Base-by-base conservation (phyloP, 345 rosid genomes). In the Laguncularia racemosa region DNA sequence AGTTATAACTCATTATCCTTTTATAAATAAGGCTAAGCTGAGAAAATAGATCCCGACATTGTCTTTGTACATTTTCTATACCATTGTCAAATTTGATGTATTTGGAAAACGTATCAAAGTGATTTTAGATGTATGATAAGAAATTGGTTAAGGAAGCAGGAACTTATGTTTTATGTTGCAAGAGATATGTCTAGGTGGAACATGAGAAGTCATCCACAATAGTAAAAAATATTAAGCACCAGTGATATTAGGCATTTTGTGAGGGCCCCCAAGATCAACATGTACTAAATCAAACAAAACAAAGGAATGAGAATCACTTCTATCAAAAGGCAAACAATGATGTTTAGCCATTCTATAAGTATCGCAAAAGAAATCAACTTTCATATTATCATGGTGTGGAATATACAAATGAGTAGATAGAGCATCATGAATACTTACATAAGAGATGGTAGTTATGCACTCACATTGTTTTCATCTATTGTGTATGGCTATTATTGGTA, bases 181-280 rank as follows among this genome's bases (percentile, higher is more conserved):
- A 19, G 19, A 18, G 50, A 7, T 16, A 44, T n/a, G 15, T 20
- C 38, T 33, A 57, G 12, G 16, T 26, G 18, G n/a, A 18, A 4
- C 18, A 2, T 23, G 60, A 57, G n/a, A 43, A 57, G n/a, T 57
- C 51, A 45, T 57, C 60, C 18, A 45, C 5, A 45, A 57, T 45
- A 15, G 12, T 45, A 1, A 57, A 45, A 23, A 23, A 23, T 23
- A 23, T 3, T 17, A 16, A 17, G 44, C 2, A 44, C 14, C 1
- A 14, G 21, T 44, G 60, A 17, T 12, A 57, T 6, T 12, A 4
- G 13, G 21, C 4, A 2, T 23, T 23, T 23, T 23, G 4, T 23
- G 4, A 2, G 60, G 6, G 13, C 12, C 47, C 38, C 33, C 43
- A 44, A 20, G 17, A 44, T 20, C 60, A 17, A 10, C 44, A 26